Percentiles rank a stretch among this genome's conserved stretches.
Evolutionary conservation across 805 yeast genomes (phyloP).

Genomic region (Teunomyces barrocoloradensis): DNA sequence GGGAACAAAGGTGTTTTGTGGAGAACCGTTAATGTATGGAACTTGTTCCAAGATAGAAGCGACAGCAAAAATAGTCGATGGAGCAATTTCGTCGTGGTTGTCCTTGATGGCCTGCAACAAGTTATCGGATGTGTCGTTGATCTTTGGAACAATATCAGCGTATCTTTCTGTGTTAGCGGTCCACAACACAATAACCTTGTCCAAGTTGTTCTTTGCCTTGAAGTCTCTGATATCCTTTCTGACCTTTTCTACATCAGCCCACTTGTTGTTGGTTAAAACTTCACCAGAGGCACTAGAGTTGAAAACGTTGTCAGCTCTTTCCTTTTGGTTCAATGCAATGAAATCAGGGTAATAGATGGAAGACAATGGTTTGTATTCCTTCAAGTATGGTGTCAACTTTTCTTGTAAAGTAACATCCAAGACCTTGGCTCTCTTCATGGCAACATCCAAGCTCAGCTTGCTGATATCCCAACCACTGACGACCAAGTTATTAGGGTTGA

Average conservation of each 20-base stretch:
- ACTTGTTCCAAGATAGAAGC: slow-evolving; percentile 86
- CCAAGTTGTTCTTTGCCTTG: slow-evolving; percentile 68
- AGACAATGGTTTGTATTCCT: slow-evolving; percentile 65
- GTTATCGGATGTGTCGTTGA: slow-evolving; percentile 86
- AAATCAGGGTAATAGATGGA: slow-evolving; percentile 94
- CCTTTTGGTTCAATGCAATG: slow-evolving; percentile 91
- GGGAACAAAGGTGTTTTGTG: slow-evolving; percentile 96
- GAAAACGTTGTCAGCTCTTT: slow-evolving; percentile 84
- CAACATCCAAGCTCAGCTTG: slow-evolving; percentile 63
- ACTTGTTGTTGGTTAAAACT: slow-evolving; percentile 60
- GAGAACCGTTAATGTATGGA: slow-evolving; percentile 94
- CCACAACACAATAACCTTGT: slow-evolving; percentile 90
- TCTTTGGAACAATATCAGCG: slow-evolving; percentile 71
- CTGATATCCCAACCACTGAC: slow-evolving; percentile 96
- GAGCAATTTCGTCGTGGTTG: slow-evolving; percentile 82
- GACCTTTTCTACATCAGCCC: slow-evolving; percentile 86
- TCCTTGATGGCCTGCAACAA: slow-evolving; percentile 67
- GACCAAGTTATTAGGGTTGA: slow-evolving; percentile 84
- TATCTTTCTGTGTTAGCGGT: slow-evolving; percentile 97
- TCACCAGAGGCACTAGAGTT: slow-evolving; percentile 53
- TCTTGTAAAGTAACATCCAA: slow-evolving; percentile 82
- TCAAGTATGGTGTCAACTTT: slow-evolving; percentile 64
- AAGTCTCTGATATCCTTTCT: slow-evolving; percentile 81
- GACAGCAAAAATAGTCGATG: slow-evolving; percentile 91
- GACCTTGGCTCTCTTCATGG: slow-evolving; percentile 83